These are phyloP conservation scores for Picocystis salinarum DNA, from an alignment of 139 green algal genomes.

Conservation along the genomic window DNA sequence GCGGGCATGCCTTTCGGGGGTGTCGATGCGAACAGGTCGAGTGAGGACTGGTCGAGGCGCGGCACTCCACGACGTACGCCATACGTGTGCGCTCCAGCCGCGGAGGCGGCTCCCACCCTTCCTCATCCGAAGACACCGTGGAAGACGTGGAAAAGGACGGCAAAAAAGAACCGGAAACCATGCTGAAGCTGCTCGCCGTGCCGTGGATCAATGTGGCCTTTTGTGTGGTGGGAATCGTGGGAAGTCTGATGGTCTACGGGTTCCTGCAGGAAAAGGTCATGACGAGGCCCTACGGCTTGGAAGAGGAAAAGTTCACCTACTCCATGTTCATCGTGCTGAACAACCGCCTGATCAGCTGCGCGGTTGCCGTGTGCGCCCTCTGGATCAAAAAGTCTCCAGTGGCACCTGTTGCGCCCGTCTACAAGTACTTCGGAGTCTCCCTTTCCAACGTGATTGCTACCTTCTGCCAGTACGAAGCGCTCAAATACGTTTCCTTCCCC, in stretches of 20 bases:
- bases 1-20: no score
- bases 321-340: constrained; percentile 86
- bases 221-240: constrained; percentile 42
- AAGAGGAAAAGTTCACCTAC: constrained; percentile 61
- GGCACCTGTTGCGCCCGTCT: constrained; percentile 31
- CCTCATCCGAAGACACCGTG: no score
- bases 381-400: constrained; percentile 21
- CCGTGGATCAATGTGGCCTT: constrained; percentile 35
- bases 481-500: constrained; percentile 91
- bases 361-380: constrained; percentile 2
- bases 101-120: no score
- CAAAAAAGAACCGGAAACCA: no score
- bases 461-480: constrained; percentile 92
- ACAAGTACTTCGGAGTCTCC: constrained; percentile 45
- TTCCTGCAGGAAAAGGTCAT: constrained; percentile 89
- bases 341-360: constrained; percentile 70
- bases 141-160: no score
- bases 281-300: constrained; percentile 21
- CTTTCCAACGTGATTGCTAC: constrained; percentile 90
- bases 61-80: no score
- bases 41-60: no score
- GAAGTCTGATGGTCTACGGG: constrained; percentile 56
- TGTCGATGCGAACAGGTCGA: no score
- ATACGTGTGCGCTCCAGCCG: no score
- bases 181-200: no score